phyloP scores from a whole-genome alignment of 75 land plant species.

The Selaginella moellendorffii region DNA sequence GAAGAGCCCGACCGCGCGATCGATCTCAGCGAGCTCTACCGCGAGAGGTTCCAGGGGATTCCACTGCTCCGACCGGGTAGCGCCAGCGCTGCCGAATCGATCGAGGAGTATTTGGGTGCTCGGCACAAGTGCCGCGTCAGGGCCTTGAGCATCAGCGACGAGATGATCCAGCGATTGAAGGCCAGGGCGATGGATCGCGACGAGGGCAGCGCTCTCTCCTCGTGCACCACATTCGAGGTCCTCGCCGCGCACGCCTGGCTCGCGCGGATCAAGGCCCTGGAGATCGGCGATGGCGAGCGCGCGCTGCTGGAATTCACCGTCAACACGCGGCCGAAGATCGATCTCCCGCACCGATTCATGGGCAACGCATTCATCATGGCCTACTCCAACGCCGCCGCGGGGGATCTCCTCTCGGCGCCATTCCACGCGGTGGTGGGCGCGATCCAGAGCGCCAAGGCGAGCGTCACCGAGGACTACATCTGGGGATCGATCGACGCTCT shows the following conservation, averaged over 20 bases:
- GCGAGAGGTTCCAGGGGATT: slow-evolving; percentile 4
- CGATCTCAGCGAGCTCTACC: not conserved
- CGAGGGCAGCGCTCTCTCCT: not conserved
- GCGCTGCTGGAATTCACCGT: not conserved
- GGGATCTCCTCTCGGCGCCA: not conserved
- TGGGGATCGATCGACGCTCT: not conserved
- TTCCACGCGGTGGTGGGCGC: not conserved
- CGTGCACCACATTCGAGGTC: slow-evolving; percentile 1
- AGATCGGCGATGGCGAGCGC: not conserved
- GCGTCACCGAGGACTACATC: not conserved
- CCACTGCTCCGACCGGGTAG: not conserved
- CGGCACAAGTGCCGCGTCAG: not conserved
- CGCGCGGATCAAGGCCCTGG: slow-evolving; percentile 1
- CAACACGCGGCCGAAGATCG: not conserved
- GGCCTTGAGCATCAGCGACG: not conserved
- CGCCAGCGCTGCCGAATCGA: not conserved
- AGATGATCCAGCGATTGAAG: slow-evolving; percentile 1
- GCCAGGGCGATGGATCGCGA: not conserved
- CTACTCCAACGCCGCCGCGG: not conserved
- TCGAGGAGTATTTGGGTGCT: not conserved
- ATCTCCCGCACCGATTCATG: not conserved
- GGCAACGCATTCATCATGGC: slow-evolving; percentile 9
- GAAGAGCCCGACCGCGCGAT: not conserved
- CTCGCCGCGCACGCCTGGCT: slow-evolving; percentile 4
- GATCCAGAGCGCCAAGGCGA: not conserved